phyloP scores from a whole-genome alignment of 1,139 yeast genomes.

The Suhomyces maxii region DNA sequence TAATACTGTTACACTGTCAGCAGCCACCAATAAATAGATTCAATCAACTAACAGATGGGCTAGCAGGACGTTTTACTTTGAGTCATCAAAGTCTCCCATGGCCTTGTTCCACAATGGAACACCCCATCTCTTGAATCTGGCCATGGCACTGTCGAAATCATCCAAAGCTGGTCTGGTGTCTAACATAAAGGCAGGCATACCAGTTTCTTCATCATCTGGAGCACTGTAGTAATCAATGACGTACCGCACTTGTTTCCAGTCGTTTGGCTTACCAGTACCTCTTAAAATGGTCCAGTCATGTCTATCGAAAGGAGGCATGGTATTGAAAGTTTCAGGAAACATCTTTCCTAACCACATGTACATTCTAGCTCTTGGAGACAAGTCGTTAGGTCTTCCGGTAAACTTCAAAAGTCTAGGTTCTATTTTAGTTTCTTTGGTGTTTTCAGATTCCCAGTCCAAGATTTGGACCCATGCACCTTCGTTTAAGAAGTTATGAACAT shows the following conservation, averaged over 20 bases:
- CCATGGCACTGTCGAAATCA: constrained; percentile 57
- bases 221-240: constrained; percentile 94
- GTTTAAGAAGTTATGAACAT: constrained; percentile 91
- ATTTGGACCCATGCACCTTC: constrained; percentile 99
- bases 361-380: constrained; percentile 84
- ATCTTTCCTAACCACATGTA: constrained; percentile 64
- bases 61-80: too few relatives aligned
- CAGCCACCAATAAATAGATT: too few relatives aligned
- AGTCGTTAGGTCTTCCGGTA: constrained; percentile 87
- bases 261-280: constrained; percentile 46
- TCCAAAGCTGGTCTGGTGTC: constrained; percentile 97
- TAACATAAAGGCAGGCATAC: constrained; percentile 85
- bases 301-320: constrained; percentile 92
- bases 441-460: constrained; percentile 77
- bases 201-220: constrained; percentile 85
- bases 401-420: constrained; percentile 81
- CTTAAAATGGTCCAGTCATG: constrained; percentile 98
- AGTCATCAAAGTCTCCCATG: constrained; percentile 39
- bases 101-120: constrained; percentile 47
- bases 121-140: constrained; percentile 59
- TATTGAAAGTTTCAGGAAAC: constrained; percentile 71
- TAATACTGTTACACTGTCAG: too few relatives aligned
- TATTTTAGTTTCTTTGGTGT: constrained; percentile 50
- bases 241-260: constrained; percentile 67
- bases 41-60: too few relatives aligned